phyloP scores from a whole-genome alignment of 2,329 filamentous ascomycete species.

The Aureobasidium pullulans region DNA sequence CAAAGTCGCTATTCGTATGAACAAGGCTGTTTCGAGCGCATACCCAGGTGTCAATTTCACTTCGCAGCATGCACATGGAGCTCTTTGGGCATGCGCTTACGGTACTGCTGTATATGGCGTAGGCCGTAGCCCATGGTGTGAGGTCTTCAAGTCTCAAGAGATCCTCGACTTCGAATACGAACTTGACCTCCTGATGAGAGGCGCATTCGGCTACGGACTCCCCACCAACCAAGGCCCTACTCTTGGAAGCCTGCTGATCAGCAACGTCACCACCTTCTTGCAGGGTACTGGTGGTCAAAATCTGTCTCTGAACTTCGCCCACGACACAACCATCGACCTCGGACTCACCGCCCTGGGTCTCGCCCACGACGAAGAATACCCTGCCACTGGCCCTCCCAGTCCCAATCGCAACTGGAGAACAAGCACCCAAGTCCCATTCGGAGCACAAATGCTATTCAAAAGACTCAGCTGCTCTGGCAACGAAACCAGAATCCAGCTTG shows the following conservation, averaged over 20 bases:
- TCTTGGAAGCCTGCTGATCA: constrained; percentile 12
- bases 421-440: constrained; percentile 14
- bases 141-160: constrained; percentile 11
- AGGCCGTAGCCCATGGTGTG: constrained; percentile 13
- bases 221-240: constrained; percentile 9
- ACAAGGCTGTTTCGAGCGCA: constrained; percentile 8
- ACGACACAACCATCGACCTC: constrained; percentile 16
- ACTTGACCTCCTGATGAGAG: constrained; percentile 15
- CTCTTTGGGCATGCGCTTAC: constrained; percentile 15
- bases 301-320: constrained; percentile 14
- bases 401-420: constrained; percentile 11
- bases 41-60: constrained; percentile 13
- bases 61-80: constrained; percentile 11
- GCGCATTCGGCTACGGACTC: constrained; percentile 15
- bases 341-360: constrained; percentile 13
- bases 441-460: constrained; percentile 15
- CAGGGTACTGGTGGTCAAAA: not conserved
- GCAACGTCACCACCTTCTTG: constrained; percentile 13
- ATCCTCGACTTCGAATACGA: constrained; percentile 15
- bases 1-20: constrained; percentile 7
- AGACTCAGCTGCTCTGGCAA: constrained; percentile 11
- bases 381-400: constrained; percentile 5
- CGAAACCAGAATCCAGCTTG: constrained; percentile 12
- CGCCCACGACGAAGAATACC: constrained; percentile 9
- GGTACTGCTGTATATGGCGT: constrained; percentile 14